Base-by-base conservation (phyloP, 1,139 yeast genomes). In the Taiozyma sp. region DNA sequence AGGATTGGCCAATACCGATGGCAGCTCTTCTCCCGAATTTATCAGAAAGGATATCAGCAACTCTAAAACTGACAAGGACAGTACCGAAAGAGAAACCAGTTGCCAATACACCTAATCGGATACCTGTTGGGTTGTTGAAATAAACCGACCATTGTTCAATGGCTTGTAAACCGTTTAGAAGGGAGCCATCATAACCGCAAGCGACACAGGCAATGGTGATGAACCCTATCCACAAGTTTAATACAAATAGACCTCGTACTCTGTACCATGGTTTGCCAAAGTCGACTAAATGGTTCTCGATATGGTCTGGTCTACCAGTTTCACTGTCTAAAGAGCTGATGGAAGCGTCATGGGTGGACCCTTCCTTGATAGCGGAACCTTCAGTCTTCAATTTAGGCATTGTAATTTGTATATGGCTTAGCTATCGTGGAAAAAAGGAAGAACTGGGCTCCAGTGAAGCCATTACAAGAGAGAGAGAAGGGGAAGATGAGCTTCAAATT, bases 41-140 rank as follows among this genome's bases (percentile, higher is more conserved):
- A 54, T 80, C 84, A 54, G 75, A 66, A 45, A 73, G 57, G 50
- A 63, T 64, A 19, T 74, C 64, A 44, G 70, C 63, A 13, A 57
- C 54, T 28, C 52, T 55, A 44, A 59, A 49, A 48, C 55, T 45
- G 19, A 57, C 29, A 27, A 65, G 41, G 34, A 64, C 46, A 32
- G 51, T 48, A 38, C 84, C 84, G 61, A 79, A 77, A 24, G 76
- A 68, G n/a, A 80, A 73, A 36, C 84, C 84, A 59, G 72, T 72
- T 30, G 70, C 57, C 53, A 76, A 65, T 23, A 75, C 72, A 40
- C 80, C 80, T 47, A 76, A 65, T 19, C 61, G 60, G 29, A 68
- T 67, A 47, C 78, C 76, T 8, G 61, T 52, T 14, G 79, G 80
- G 46, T 67, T 51, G 45, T 70, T 70, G 66, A 75, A 67, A 48